phyloP scores from a whole-genome alignment of 1,284 basidiomycete genomes.

The Leccinum griseonigrum region DNA sequence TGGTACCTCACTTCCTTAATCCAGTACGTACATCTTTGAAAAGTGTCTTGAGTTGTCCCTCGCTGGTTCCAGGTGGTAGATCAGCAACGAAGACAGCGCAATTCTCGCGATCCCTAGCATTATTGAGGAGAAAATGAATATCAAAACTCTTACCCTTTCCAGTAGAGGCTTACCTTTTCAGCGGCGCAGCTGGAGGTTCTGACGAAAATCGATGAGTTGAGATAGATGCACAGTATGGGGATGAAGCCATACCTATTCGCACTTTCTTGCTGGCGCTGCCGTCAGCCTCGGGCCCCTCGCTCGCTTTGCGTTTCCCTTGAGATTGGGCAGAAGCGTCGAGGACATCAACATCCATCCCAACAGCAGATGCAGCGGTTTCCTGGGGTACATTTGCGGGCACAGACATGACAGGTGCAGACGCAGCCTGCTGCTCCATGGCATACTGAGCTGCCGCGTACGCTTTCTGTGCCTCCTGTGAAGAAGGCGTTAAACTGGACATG shows the following conservation, averaged over 20 bases:
- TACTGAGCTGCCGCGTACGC: constrained; percentile 53
- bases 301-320: constrained; percentile 62
- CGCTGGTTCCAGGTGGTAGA: constrained; percentile 55
- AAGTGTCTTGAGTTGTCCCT: constrained; percentile 66
- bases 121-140: neutral
- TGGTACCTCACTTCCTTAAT: constrained; percentile 1
- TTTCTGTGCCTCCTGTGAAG: constrained; percentile 55
- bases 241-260: constrained; percentile 46
- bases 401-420: constrained; percentile 36
- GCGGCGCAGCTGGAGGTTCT: constrained; percentile 46
- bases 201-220: constrained; percentile 6
- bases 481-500: neutral
- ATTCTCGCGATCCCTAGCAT: constrained; percentile 88
- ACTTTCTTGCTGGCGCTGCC: constrained; percentile 58
- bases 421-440: constrained; percentile 43
- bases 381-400: constrained; percentile 19
- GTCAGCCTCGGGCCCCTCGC: constrained; percentile 42
- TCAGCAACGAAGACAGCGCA: constrained; percentile 87
- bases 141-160: neutral
- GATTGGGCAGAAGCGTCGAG: constrained; percentile 27
- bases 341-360: constrained; percentile 55
- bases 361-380: constrained; percentile 2
- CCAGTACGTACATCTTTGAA: constrained; percentile 78
- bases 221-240: neutral
- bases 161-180: constrained; percentile 57